Evolutionary conservation across 139 green algal species (phyloP).

Genomic region (Chlorella sp.): DNA sequence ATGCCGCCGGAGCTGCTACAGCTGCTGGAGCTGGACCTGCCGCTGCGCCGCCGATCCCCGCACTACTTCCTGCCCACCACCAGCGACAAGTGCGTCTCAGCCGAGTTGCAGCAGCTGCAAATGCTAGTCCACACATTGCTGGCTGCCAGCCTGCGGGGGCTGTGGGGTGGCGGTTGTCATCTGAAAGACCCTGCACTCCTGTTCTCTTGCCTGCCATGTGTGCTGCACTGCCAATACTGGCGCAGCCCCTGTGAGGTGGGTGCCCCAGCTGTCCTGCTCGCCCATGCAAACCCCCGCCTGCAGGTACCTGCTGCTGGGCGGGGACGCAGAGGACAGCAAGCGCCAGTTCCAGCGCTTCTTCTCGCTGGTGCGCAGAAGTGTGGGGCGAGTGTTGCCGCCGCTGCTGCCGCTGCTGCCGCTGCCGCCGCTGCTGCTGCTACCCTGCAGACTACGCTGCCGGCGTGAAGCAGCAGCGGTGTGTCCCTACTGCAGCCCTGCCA

Average conservation of each 20-base stretch:
- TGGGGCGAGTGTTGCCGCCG: background rate
- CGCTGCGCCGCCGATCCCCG: conserved; percentile 46
- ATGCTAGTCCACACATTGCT: too few relatives aligned
- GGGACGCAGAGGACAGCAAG: conserved; percentile 30
- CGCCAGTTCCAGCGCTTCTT: conserved; percentile 68
- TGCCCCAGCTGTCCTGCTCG: too few relatives aligned
- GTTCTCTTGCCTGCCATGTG: too few relatives aligned
- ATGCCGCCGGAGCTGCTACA: conserved; percentile 69
- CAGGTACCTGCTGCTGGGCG: conserved; percentile 58
- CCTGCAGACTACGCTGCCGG: background rate
- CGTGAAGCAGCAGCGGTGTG: too few relatives aligned
- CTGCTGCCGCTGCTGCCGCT: background rate
- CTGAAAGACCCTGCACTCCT: too few relatives aligned
- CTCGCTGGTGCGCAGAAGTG: background rate
- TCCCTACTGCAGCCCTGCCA: too few relatives aligned
- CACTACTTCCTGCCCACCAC: conserved; percentile 76
- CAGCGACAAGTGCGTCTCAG: background rate
- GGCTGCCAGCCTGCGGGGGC: too few relatives aligned
- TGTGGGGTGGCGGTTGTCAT: too few relatives aligned
- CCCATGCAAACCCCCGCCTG: too few relatives aligned
- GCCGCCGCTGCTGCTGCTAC: background rate
- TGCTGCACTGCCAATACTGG: too few relatives aligned
- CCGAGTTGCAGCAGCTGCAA: too few relatives aligned
- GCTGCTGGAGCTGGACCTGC: conserved; percentile 37
- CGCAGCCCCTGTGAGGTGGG: too few relatives aligned